Evolutionary conservation across 768 basidiomycete species (phyloP).

Genomic region (Filobasidium floriforme): DNA sequence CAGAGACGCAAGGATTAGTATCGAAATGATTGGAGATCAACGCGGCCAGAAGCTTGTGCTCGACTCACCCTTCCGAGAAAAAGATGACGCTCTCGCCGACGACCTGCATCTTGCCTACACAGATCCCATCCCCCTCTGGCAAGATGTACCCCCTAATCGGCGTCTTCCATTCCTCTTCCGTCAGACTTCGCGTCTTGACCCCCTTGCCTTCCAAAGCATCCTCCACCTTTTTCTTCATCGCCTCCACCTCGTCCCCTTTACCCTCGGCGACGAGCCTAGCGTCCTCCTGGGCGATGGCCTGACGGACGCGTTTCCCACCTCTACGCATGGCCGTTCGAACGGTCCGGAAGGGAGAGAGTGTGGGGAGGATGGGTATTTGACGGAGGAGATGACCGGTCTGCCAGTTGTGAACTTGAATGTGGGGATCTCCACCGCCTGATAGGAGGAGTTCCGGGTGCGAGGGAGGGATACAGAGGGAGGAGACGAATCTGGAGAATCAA

Average conservation of each 20-base stretch:
- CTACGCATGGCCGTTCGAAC: constrained; percentile 42
- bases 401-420: constrained; percentile 50
- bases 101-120: constrained; percentile 36
- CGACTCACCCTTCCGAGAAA: constrained; percentile 40
- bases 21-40: not conserved
- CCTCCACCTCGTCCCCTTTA: constrained; percentile 12
- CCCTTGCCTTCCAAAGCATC: constrained; percentile 27
- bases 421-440: constrained; percentile 83
- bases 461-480: constrained; percentile 62
- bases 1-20: not conserved
- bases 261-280: constrained; percentile 1
- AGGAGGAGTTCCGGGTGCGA: constrained; percentile 52
- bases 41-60: not conserved
- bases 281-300: constrained; percentile 26
- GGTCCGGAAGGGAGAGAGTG: constrained; percentile 46
- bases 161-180: constrained; percentile 29
- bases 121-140: constrained; percentile 39
- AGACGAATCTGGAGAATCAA: constrained; percentile 59
- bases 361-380: constrained; percentile 52
- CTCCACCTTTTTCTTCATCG: constrained; percentile 27
- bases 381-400: constrained; percentile 51
- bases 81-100: constrained; percentile 37
- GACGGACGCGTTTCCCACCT: constrained; percentile 22
- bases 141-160: constrained; percentile 34
- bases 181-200: constrained; percentile 3